A percentile compares a stretch with the other conserved stretches of the same genome.
phyloP scores from a whole-genome alignment of 106 monocot genomes.

The Agapanthus africanus region DNA sequence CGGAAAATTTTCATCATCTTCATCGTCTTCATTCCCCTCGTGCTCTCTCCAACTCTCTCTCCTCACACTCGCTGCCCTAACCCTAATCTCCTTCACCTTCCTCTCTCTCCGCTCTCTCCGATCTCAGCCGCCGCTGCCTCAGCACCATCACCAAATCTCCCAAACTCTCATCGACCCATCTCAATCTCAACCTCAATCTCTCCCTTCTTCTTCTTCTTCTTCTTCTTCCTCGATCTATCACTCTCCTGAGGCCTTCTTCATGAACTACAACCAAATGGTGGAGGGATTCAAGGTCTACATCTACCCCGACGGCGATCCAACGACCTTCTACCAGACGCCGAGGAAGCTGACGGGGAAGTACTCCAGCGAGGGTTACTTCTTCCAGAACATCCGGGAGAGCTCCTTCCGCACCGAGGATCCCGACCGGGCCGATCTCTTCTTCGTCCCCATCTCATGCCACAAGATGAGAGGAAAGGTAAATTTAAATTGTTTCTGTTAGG shows the following conservation, averaged over 20 bases:
- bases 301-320: slow-evolving; percentile 91
- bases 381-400: slow-evolving; percentile 91
- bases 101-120: slow-evolving; percentile 63
- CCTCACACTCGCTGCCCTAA: slow-evolving; percentile 30
- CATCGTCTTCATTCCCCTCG: background rate
- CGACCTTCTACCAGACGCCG: slow-evolving; percentile 85
- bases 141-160: no score
- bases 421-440: slow-evolving; percentile 77
- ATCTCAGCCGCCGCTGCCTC: slow-evolving; percentile 12
- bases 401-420: slow-evolving; percentile 77
- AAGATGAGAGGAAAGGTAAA: slow-evolving; percentile 95
- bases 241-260: slow-evolving; percentile 47
- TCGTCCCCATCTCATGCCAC: slow-evolving; percentile 84
- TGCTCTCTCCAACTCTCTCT: slow-evolving; percentile 35
- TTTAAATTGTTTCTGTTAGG: no score
- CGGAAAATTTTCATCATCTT: no score
- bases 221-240: slow-evolving; percentile 55
- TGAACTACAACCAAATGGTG: slow-evolving; percentile 71
- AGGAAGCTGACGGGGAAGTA: slow-evolving; percentile 98
- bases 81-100: slow-evolving; percentile 52
- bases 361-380: slow-evolving; percentile 94
- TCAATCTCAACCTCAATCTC: no score
- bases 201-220: background rate
- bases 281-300: slow-evolving; percentile 74
- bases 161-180: no score